Base-by-base conservation (phyloP, 148 eudicot genomes). In the Vaccinium darrowii region DNA sequence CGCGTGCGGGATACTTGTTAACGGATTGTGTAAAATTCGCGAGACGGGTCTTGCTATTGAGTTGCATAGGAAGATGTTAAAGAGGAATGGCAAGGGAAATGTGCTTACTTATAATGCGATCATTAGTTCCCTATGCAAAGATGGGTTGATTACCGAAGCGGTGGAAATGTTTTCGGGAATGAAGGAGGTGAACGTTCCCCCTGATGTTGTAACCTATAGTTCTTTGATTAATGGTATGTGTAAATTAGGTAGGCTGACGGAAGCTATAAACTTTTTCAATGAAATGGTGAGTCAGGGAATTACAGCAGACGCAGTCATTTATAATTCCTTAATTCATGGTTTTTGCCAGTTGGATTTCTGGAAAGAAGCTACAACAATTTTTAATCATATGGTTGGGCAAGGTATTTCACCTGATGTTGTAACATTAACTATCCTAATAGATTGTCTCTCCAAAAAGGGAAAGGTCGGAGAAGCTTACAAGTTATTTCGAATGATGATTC, bases 201-300 rank as follows among this genome's bases (percentile, higher is more conserved):
- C 88, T 0, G 80, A 89, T 85, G 85, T 85, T 81, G 56, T 87
- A 39, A 69, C 74, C 63, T 89, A 87, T 79, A 85, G 83, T 60
- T 80, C 84, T 27, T 84, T 89, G 85, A 81, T 87, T 21, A 53
- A 85, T 63, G 86, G 89, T 6, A 54, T 89, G 80, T 87, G 91
- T 82, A 74, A 77, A 19, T 53, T 82, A 39, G 91, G 91, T n/a
- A 58, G 79, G 78, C 82, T 84, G 30, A 78, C 71, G 39, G 90
- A 84, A 80, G 90, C 90, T 14, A 50, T 73, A 49, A 84, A 57
- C 12, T 49, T 83, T 9, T 84, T 81, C 25, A 19, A 82, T 39
- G 84, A 84, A 81, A 84, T 88, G 88, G 30, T 12, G 30, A 30
- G 81, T 78, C 71, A 71, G 56, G 88, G 86, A 21, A 43, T 80